Evolutionary conservation across 805 yeast species (phyloP), one percentile per base, ranked within the genome.

Genomic region (Clavispora asparagi): DNA sequence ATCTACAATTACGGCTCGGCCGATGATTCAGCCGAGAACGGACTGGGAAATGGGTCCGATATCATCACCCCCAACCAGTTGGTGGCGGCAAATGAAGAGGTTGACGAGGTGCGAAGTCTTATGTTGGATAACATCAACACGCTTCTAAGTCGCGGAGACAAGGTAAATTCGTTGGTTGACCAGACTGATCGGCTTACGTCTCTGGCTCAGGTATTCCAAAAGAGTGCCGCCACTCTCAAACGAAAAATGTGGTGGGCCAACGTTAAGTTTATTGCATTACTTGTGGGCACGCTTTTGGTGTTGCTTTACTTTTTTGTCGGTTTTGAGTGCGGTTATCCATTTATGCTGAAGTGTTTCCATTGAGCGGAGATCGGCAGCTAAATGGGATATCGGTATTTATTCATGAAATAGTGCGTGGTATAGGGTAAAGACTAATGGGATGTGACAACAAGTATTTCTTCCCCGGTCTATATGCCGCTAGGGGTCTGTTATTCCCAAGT

Each of bases 121-220:
- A 83, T 85, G 90, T 76, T 81, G 48, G 86, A 83, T 49, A 86
- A 85, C 57, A 81, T 85, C 44, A 88, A 82, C 55, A 74, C 80
- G 59, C 75, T 89, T 25, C 68, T 88, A 54, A 81, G 80, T 53
- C 76, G 96, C 43, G 95, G 95, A 17, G 96, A 88, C 57, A 76
- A 86, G 43, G 79, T 88, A 48, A 78, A 80, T 53, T 64, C 77
- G 35, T 71, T 88, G 51, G 92, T 88, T 28, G 87, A 83, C 62
- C 88, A 88, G 62, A 89, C 96, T 1, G 84, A 85, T 50, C 73
- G 81, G 44, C 74, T 88, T 62, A 86, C 82, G 53, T 74, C 78
- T 35, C 78, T 80, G 31, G 79, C 94, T 8, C 77, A 72, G 65
- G 76, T 83, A 26, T 88, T 88, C 61, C 81, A 87, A 53, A 79